Conservation (phyloP, 352 stramenopile species). For the Elongisporangium undulatum region DNA sequence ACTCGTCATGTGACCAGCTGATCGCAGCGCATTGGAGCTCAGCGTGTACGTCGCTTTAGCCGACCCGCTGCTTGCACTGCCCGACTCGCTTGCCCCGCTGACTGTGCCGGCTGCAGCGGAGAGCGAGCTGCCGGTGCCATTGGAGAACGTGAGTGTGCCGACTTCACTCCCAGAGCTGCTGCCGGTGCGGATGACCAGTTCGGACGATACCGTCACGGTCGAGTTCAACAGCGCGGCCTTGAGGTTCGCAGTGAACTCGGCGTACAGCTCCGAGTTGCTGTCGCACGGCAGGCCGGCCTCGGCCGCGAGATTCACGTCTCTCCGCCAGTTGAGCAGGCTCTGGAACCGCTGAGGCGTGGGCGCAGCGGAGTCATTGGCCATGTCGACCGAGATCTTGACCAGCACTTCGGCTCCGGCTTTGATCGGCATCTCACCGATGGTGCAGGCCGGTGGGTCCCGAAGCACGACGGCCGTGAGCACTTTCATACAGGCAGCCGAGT, state of each 20-base stretch:
- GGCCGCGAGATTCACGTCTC: constrained; percentile 43
- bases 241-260: constrained; percentile 39
- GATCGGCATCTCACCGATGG: constrained; percentile 42
- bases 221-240: constrained; percentile 19
- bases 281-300: constrained; percentile 34
- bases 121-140: neutral
- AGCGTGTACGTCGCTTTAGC: neutral
- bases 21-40: neutral
- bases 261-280: constrained; percentile 36
- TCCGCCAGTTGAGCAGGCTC: constrained; percentile 39
- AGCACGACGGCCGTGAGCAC: constrained; percentile 49
- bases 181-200: neutral
- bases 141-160: neutral
- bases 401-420: constrained; percentile 52
- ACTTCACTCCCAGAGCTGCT: neutral
- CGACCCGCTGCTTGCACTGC: neutral
- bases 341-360: constrained; percentile 35
- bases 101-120: neutral
- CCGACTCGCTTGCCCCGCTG: neutral
- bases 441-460: constrained; percentile 35
- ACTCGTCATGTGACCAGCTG: neutral
- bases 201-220: constrained; percentile 6
- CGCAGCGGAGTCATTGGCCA: constrained; percentile 11
- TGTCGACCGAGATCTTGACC: constrained; percentile 48
- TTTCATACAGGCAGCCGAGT: constrained; percentile 31